Percentiles rank a stretch among this genome's conserved stretches.
Conservation (phyloP, 2,329 filamentous ascomycete species). For the Fusarium begoniae region DNA sequence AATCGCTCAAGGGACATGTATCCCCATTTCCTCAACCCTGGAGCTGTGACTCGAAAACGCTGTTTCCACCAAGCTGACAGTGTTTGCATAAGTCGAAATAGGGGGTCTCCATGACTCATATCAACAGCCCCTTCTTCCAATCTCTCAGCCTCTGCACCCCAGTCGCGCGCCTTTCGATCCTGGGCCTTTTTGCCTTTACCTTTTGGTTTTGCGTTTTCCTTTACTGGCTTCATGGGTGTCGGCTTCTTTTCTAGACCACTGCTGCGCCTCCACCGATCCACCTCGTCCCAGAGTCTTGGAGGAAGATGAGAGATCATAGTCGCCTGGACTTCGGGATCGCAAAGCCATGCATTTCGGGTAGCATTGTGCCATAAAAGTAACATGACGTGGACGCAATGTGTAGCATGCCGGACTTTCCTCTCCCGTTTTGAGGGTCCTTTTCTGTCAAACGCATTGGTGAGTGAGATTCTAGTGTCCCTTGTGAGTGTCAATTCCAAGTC, state of each 20-base stretch:
- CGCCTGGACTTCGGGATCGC: constrained; percentile 78
- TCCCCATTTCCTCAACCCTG: constrained; percentile 86
- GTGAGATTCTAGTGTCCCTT: constrained; percentile 65
- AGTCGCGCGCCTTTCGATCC: constrained; percentile 63
- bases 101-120: constrained; percentile 83
- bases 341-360: constrained; percentile 83
- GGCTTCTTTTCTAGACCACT: constrained; percentile 67
- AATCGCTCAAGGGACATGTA: constrained; percentile 83
- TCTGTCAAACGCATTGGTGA: constrained; percentile 71
- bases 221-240: constrained; percentile 35
- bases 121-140: constrained; percentile 77
- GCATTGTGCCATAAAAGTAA: constrained; percentile 90
- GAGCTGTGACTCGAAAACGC: constrained; percentile 78
- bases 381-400: constrained; percentile 91
- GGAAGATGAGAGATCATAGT: constrained; percentile 80
- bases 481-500: constrained; percentile 79
- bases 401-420: constrained; percentile 77
- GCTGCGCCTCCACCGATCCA: constrained; percentile 77
- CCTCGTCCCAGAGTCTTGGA: constrained; percentile 72
- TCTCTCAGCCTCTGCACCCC: constrained; percentile 74
- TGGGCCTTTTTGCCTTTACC: constrained; percentile 49
- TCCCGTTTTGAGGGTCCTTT: constrained; percentile 90
- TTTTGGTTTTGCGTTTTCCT: constrained; percentile 48
- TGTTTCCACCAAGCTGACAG: constrained; percentile 91
- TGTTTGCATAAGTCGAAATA: constrained; percentile 78